Evolutionary conservation across 2,329 filamentous ascomycete genomes (phyloP).

Genomic region (Fusarium zealandicum): DNA sequence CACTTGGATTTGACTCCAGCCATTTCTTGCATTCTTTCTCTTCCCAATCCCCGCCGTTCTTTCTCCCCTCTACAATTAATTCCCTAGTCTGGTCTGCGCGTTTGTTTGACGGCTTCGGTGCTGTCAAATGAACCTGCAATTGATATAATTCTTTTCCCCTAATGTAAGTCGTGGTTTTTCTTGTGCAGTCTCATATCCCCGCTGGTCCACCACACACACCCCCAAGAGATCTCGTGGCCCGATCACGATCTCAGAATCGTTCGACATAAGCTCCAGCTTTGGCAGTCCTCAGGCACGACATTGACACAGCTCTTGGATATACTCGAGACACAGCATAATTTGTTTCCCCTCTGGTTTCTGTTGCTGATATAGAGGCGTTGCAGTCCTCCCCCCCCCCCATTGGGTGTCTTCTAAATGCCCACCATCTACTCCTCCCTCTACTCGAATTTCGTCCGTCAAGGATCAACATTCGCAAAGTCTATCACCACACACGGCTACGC

Average conservation of each 20-base stretch:
- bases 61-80: constrained; percentile 31
- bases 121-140: constrained; percentile 99
- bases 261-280: constrained; percentile 32
- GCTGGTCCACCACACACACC: constrained; percentile 34
- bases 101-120: constrained; percentile 84
- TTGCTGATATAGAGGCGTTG: constrained; percentile 37
- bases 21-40: constrained; percentile 34
- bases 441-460: constrained; percentile 91
- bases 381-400: constrained; percentile 62
- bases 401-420: constrained; percentile 87
- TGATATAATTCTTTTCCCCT: constrained; percentile 63
- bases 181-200: constrained; percentile 8
- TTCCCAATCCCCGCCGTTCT: constrained; percentile 24
- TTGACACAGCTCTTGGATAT: constrained; percentile 1
- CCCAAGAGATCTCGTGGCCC: constrained; percentile 39
- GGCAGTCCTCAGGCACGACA: constrained; percentile 34
- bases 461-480: constrained; percentile 84
- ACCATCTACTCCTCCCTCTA: constrained; percentile 73
- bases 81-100: constrained; percentile 66
- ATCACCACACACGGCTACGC: constrained; percentile 98
- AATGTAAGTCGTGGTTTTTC: constrained; percentile 60
- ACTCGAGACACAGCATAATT: constrained; percentile 12
- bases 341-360: constrained; percentile 2
- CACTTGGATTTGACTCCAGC: constrained; percentile 27
- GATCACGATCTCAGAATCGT: constrained; percentile 42